Evolutionary conservation across 1,284 basidiomycete species (phyloP).

Genomic region (Trametes pubescens): DNA sequence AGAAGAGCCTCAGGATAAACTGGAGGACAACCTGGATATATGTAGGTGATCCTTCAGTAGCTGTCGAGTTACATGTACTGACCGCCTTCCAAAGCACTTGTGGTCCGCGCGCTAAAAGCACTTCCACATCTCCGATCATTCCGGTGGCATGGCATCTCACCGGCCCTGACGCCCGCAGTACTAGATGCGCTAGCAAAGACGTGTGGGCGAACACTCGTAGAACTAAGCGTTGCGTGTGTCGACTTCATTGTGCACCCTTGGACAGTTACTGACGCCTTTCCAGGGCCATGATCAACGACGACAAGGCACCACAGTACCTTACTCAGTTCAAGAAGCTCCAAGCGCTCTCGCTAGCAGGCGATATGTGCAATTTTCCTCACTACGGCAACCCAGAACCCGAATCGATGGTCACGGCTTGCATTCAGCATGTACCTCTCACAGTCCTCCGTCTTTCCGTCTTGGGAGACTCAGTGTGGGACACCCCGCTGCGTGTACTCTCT

Average conservation of each 20-base stretch:
- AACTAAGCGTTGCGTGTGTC: background rate
- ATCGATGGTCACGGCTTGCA: background rate
- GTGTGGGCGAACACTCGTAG: background rate
- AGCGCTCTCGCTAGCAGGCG: background rate
- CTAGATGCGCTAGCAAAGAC: background rate
- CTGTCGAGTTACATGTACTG: background rate
- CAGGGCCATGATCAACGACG: background rate
- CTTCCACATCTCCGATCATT: background rate
- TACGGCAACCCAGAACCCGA: background rate
- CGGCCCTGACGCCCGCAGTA: background rate
- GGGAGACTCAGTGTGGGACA: slow-evolving; percentile 2
- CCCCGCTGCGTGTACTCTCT: slow-evolving; percentile 3
- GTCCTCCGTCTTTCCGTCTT: slow-evolving; percentile 4
- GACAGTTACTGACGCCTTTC: background rate
- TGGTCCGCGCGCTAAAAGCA: background rate
- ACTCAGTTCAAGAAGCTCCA: background rate
- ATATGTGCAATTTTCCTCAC: background rate
- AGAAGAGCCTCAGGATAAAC: background rate
- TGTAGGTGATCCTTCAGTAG: background rate
- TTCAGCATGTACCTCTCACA: background rate
- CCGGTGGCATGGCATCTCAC: background rate
- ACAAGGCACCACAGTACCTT: background rate
- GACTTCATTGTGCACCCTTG: background rate
- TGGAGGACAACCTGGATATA: background rate
- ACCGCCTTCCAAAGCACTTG: background rate